These are phyloP conservation scores for Globomyces pollinis-pini DNA, from an alignment of 192 early-diverging fungal genomes.

Conservation along the genomic window DNA sequence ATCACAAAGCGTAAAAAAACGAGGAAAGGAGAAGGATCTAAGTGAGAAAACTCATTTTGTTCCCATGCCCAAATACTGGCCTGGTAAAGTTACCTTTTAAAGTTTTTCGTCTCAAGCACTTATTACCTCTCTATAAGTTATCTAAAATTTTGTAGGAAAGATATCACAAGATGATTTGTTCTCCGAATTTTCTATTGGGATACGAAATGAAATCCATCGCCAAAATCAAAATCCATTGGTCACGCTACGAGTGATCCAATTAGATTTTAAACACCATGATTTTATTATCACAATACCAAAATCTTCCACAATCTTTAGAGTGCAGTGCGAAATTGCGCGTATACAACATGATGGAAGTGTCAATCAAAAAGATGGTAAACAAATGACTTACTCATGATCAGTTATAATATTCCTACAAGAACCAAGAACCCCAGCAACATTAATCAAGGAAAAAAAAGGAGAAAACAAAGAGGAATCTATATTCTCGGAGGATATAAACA, in stretches of 20 bases:
- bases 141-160: too few relatives aligned
- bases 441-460: background rate
- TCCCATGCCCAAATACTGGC: background rate
- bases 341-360: background rate
- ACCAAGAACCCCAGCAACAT: background rate
- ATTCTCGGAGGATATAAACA: too few relatives aligned
- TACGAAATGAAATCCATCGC: background rate
- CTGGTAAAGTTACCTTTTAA: too few relatives aligned
- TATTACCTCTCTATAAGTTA: too few relatives aligned
- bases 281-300: background rate
- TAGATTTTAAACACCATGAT: conserved; percentile 4
- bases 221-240: background rate
- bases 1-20: too few relatives aligned
- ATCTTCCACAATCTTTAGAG: background rate
- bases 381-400: background rate
- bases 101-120: too few relatives aligned
- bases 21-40: too few relatives aligned
- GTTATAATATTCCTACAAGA: background rate
- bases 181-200: background rate
- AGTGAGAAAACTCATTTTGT: too few relatives aligned
- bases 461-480: background rate
- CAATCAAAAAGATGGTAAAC: background rate
- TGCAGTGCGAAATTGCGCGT: background rate
- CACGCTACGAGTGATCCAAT: background rate
- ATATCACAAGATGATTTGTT: conserved; percentile 2